Evolutionary conservation across 805 yeast genomes (phyloP).

Genomic region (Candida maris): DNA sequence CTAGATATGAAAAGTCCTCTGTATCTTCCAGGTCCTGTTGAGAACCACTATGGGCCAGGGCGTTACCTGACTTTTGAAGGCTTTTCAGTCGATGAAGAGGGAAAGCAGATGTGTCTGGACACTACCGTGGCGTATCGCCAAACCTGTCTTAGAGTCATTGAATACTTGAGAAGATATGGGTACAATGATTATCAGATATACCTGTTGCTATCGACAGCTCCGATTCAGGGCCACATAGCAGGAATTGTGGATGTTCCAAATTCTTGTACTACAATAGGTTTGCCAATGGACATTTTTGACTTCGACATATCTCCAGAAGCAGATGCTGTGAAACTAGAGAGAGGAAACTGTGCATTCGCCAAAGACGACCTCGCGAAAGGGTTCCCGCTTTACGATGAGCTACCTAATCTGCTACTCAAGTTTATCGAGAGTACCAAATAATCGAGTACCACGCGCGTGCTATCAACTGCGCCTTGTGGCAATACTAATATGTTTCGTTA

Average conservation of each 20-base stretch:
- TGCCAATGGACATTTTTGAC: constrained; percentile 51
- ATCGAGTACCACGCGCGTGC: too few species aligned
- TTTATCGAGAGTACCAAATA: constrained; percentile 12
- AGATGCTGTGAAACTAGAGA: constrained; percentile 25
- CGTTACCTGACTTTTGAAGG: constrained; percentile 52
- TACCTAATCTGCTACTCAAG: constrained; percentile 18
- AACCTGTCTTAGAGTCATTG: constrained; percentile 46
- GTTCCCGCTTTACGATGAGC: constrained; percentile 17
- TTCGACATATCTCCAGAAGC: constrained; percentile 44
- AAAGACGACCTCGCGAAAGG: constrained; percentile 18
- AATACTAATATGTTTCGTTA: too few species aligned
- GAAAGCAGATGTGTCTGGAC: constrained; percentile 42
- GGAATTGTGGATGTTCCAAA: constrained; percentile 52
- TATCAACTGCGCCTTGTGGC: too few species aligned
- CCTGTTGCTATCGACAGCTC: constrained; percentile 43
- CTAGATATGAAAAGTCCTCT: constrained; percentile 43
- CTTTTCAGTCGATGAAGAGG: constrained; percentile 47
- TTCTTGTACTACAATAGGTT: constrained; percentile 47
- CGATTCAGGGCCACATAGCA: constrained; percentile 50
- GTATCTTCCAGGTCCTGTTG: constrained; percentile 47
- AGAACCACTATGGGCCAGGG: constrained; percentile 45
- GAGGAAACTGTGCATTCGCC: constrained; percentile 40
- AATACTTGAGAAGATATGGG: constrained; percentile 46
- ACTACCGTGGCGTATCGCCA: constrained; percentile 51
- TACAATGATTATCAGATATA: constrained; percentile 50